Base-by-base conservation (phyloP, 2,329 filamentous ascomycete genomes). In the Colletotrichum musicola region DNA sequence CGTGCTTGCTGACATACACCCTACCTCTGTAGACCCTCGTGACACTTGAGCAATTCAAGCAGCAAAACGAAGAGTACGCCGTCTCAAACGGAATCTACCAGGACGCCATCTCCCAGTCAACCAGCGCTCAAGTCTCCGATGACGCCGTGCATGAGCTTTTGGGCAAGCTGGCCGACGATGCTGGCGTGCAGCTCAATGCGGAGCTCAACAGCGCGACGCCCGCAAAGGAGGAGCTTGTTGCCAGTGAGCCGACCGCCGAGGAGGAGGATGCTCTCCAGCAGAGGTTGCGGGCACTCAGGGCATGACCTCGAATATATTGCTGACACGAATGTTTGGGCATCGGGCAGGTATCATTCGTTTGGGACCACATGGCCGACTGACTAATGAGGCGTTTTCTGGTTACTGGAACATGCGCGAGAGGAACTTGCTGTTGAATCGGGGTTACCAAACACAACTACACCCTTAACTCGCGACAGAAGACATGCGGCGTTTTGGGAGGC, bases 61-160 rank as follows among this genome's bases (percentile, higher is more conserved):
- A 84, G 71, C 88, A 89, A 75, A 89, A 89, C 79, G 88, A 90
- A 77, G 88, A 89, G 74, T 89, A 89, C 78, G 85, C 86, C 78
- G 87, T 90, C 81, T 86, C 83, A 77, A 89, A 88, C 78, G 86
- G 90, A 73, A 94, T 95, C 81, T 96, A 96, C 81, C 93, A 95
- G 80, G 94, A 95, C 76, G 93, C 93, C 68, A 95, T 95, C 71
- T 90, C 88, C 22, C 91, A 92, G 69, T 92, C 92, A 44, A 97
- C 94, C 1, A 78, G 93, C 80, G 75, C 91, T 83, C 77, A 93
- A 84, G 79, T 95, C 82, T 82, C 93, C 83, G 81, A 97, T 77
- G 94, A 97, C 73, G 93, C 95, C 73, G 93, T 97, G 2, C 94
- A 97, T 79, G 90, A 93, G 73, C 82, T 97, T 71, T 92, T 97